Evolutionary conservation across 129 eudicot species (phyloP).

Genomic region (Logfia minima): DNA sequence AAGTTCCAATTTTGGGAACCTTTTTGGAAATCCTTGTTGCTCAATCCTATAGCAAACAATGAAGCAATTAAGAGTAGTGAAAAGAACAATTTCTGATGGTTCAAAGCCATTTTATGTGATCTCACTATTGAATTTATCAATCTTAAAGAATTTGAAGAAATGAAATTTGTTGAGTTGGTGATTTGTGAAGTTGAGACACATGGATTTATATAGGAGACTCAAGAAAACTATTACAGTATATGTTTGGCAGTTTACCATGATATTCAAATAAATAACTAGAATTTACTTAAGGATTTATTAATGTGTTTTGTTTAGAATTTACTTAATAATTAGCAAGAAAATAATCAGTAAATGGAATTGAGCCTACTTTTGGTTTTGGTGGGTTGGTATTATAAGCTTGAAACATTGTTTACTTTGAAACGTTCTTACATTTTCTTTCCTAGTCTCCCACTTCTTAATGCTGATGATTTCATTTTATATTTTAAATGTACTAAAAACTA

Average conservation of each 20-base stretch:
- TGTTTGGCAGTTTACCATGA: background rate
- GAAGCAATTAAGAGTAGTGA: background rate
- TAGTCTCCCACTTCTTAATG: slow-evolving; percentile 6
- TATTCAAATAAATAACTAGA: background rate
- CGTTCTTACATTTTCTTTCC: slow-evolving; percentile 4
- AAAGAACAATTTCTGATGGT: background rate
- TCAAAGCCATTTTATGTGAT: slow-evolving; percentile 15
- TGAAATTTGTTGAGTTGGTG: slow-evolving; percentile 16
- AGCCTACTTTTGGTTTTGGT: slow-evolving; percentile 7
- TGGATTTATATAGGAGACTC: slow-evolving; percentile 8
- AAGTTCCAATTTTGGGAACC: slow-evolving; percentile 28
- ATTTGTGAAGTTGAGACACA: slow-evolving; percentile 18
- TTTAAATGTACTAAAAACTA: background rate
- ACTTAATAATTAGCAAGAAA: background rate
- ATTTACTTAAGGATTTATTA: background rate
- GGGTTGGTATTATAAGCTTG: slow-evolving; percentile 10
- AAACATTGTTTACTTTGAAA: slow-evolving; percentile 12
- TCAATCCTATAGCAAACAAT: slow-evolving; percentile 22
- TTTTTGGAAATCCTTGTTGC: slow-evolving; percentile 18
- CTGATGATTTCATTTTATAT: background rate
- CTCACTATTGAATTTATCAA: background rate
- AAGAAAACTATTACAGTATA: background rate
- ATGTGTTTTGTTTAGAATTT: background rate
- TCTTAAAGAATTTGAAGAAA: background rate
- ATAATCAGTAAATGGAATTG: background rate